phyloP scores from a whole-genome alignment of 139 green algal genomes.

The Chlorella sp. region DNA sequence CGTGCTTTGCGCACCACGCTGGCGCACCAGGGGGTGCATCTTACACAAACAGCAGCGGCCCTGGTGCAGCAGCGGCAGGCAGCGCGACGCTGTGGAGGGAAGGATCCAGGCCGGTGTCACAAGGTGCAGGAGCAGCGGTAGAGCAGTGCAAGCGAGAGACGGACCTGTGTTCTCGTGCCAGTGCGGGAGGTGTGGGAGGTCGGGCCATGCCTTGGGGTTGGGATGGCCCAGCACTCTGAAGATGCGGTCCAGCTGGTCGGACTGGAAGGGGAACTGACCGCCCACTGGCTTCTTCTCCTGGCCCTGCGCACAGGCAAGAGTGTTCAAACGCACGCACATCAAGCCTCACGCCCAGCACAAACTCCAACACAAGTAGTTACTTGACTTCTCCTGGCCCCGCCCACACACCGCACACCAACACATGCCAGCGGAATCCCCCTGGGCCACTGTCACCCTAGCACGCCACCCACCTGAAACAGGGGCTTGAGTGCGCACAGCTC shows the following conservation, averaged over 20 bases:
- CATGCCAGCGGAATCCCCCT: no score
- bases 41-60: no score
- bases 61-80: no score
- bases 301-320: not conserved
- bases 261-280: slow-evolving; percentile 30
- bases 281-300: not conserved
- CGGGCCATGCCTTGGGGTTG: slow-evolving; percentile 33
- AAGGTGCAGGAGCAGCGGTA: no score
- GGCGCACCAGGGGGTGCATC: no score
- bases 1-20: no score
- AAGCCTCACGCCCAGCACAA: not conserved
- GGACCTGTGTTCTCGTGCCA: slow-evolving; percentile 18
- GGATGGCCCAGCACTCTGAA: slow-evolving; percentile 53
- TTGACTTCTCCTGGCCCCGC: not conserved
- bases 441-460: no score
- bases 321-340: not conserved
- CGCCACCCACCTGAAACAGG: slow-evolving; percentile 52
- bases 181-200: slow-evolving; percentile 20
- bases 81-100: no score
- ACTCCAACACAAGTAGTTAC: not conserved
- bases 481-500: slow-evolving; percentile 68
- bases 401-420: no score
- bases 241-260: slow-evolving; percentile 45
- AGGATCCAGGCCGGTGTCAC: no score
- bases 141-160: no score